These are phyloP conservation scores for Kodamaea laetipori DNA, from an alignment of 805 yeast species.

Conservation along the genomic window DNA sequence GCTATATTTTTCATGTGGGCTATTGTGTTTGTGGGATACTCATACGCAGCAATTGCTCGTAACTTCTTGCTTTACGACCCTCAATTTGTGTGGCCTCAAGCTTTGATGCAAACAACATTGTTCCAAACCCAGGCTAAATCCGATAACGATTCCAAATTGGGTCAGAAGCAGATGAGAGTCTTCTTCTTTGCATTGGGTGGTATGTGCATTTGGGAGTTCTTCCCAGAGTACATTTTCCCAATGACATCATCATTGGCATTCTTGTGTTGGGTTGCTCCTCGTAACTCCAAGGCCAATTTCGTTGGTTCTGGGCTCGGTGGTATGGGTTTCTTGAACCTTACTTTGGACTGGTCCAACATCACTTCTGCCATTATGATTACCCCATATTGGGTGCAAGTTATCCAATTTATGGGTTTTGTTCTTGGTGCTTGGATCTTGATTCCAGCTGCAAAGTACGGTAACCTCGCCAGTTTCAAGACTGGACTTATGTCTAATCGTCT, in stretches of 20 bases:
- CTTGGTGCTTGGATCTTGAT: slow-evolving; percentile 27
- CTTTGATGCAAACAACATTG: slow-evolving; percentile 26
- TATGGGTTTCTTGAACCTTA: slow-evolving; percentile 27
- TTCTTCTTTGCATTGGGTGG: slow-evolving; percentile 21
- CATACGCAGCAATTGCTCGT: slow-evolving; percentile 29
- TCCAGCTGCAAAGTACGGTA: slow-evolving; percentile 29
- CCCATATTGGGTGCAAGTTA: slow-evolving; percentile 30
- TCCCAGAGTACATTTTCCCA: slow-evolving; percentile 28
- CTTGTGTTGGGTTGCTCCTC: slow-evolving; percentile 27
- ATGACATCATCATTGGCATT: slow-evolving; percentile 28
- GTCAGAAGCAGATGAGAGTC: slow-evolving; percentile 20
- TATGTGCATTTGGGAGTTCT: slow-evolving; percentile 24
- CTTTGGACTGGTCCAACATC: slow-evolving; percentile 30
- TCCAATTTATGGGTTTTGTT: slow-evolving; percentile 26
- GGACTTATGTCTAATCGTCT: slow-evolving; percentile 29
- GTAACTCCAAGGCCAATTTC: slow-evolving; percentile 21
- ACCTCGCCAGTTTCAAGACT: slow-evolving; percentile 19
- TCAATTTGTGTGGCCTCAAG: slow-evolving; percentile 29
- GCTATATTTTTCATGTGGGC: slow-evolving; percentile 29
- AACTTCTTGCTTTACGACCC: slow-evolving; percentile 27
- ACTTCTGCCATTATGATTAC: slow-evolving; percentile 26
- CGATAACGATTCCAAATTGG: slow-evolving; percentile 12
- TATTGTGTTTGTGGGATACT: slow-evolving; percentile 28
- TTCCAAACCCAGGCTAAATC: slow-evolving; percentile 16
- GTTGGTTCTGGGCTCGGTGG: slow-evolving; percentile 31